phyloP scores from a whole-genome alignment of 192 early-diverging fungal genomes.

The Jimgerdemannia lactiflua region DNA sequence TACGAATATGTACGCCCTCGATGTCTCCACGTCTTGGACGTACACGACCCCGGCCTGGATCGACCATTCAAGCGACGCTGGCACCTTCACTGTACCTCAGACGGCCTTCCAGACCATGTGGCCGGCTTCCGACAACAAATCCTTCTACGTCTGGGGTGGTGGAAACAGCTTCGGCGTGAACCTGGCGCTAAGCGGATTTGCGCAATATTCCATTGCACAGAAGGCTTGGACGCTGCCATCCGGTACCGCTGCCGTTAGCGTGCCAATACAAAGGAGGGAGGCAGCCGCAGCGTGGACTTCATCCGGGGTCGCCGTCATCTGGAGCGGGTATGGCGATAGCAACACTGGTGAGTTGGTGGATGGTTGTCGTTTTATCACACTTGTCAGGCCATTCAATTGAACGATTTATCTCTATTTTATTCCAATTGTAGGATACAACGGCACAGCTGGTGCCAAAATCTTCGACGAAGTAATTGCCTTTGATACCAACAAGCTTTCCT shows the following conservation, averaged over 20 bases:
- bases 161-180: not conserved
- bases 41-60: not conserved
- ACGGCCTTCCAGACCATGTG: not conserved
- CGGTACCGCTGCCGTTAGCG: not conserved
- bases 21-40: not conserved
- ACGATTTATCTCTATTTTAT: not conserved
- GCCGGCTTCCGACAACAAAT: not conserved
- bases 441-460: not conserved
- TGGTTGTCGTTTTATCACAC: too few species aligned
- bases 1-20: not conserved
- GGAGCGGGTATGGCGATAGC: not conserved
- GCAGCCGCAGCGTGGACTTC: not conserved
- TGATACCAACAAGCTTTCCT: not conserved
- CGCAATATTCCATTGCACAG: not conserved
- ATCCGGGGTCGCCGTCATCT: not conserved
- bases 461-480: not conserved
- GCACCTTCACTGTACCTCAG: not conserved
- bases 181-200: not conserved
- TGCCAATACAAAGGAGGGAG: not conserved
- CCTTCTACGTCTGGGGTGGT: not conserved
- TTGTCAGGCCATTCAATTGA: too few species aligned
- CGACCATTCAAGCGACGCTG: not conserved
- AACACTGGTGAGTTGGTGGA: not conserved
- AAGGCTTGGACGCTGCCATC: not conserved
- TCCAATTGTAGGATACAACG: not conserved